Conservation (phyloP, 1,284 basidiomycete genomes). For the Malassezia nana region DNA sequence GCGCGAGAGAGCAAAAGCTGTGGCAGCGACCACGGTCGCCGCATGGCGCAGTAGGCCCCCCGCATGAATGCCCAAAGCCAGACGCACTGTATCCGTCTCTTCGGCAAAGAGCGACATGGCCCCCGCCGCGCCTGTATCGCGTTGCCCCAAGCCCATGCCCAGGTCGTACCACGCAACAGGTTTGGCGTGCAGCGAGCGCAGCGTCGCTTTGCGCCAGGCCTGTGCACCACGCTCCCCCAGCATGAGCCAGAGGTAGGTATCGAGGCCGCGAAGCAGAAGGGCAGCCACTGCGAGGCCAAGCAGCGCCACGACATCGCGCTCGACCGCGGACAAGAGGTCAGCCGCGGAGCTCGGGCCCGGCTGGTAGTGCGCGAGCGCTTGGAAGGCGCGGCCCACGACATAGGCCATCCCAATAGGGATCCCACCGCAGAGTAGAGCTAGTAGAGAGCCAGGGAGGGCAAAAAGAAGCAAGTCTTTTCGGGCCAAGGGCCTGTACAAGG, state of each 20-base stretch:
- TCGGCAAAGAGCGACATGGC: slow-evolving; percentile 91
- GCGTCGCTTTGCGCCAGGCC: slow-evolving; percentile 62
- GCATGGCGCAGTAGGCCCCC: slow-evolving; percentile 71
- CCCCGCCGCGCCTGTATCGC: slow-evolving; percentile 67
- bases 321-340: slow-evolving; percentile 38
- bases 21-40: slow-evolving; percentile 67
- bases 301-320: slow-evolving; percentile 59
- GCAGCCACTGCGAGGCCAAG: slow-evolving; percentile 62
- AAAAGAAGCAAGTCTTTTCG: slow-evolving; percentile 22
- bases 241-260: slow-evolving; percentile 73
- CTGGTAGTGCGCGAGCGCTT: slow-evolving; percentile 59
- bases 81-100: slow-evolving; percentile 85
- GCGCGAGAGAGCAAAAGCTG: slow-evolving; percentile 68
- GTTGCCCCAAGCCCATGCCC: slow-evolving; percentile 7
- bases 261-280: slow-evolving; percentile 63
- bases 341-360: slow-evolving; percentile 53
- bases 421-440: slow-evolving; percentile 63
- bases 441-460: slow-evolving; percentile 62
- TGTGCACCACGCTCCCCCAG: slow-evolving; percentile 71
- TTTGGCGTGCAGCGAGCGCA: slow-evolving; percentile 60
- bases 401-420: slow-evolving; percentile 88
- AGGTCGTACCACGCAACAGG: slow-evolving; percentile 56
- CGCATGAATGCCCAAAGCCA: slow-evolving; percentile 66
- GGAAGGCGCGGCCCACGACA: slow-evolving; percentile 74
- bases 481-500: slow-evolving; percentile 29